A percentile compares a stretch with the other conserved stretches of the same genome.
phyloP scores from a whole-genome alignment of 2,329 filamentous ascomycete species.

The Epichloe sibirici region DNA sequence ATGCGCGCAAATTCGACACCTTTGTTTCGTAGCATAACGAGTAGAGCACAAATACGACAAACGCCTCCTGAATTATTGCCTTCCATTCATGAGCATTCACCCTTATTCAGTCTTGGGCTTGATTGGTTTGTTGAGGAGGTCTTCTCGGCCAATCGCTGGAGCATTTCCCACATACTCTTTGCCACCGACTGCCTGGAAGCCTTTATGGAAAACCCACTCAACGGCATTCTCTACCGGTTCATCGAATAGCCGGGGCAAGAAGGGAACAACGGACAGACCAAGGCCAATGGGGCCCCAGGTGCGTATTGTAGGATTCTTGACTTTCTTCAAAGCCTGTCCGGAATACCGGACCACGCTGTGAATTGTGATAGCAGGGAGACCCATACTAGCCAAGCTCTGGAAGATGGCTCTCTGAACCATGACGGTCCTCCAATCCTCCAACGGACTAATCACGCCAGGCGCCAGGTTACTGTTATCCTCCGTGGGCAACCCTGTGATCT shows the following conservation, averaged over 20 bases:
- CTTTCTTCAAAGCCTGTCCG: conserved; percentile 70
- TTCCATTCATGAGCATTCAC: neutral
- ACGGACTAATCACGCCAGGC: conserved; percentile 44
- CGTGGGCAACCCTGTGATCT: conserved; percentile 31
- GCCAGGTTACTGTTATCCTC: conserved; percentile 16
- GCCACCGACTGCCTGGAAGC: conserved; percentile 62
- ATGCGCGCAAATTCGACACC: neutral
- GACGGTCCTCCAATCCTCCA: conserved; percentile 83
- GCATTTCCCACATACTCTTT: conserved; percentile 41
- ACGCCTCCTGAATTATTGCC: conserved; percentile 6
- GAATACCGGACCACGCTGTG: conserved; percentile 88
- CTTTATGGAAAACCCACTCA: conserved; percentile 80
- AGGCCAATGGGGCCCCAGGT: conserved; percentile 89
- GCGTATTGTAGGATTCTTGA: conserved; percentile 61
- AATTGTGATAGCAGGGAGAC: conserved; percentile 83
- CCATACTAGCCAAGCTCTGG: conserved; percentile 86
- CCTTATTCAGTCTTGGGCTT: conserved; percentile 33
- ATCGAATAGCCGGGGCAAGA: conserved; percentile 76
- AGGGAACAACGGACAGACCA: conserved; percentile 64
- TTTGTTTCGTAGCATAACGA: neutral
- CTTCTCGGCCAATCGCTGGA: conserved; percentile 38
- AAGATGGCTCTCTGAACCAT: conserved; percentile 88
- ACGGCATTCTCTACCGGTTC: conserved; percentile 86
- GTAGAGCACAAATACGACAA: neutral
- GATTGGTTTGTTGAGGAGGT: conserved; percentile 27